A percentile compares a stretch with the other conserved stretches of the same genome.
phyloP scores from a whole-genome alignment of 225 moss, liverwort and hornwort genomes.

The Ulota crispa region DNA sequence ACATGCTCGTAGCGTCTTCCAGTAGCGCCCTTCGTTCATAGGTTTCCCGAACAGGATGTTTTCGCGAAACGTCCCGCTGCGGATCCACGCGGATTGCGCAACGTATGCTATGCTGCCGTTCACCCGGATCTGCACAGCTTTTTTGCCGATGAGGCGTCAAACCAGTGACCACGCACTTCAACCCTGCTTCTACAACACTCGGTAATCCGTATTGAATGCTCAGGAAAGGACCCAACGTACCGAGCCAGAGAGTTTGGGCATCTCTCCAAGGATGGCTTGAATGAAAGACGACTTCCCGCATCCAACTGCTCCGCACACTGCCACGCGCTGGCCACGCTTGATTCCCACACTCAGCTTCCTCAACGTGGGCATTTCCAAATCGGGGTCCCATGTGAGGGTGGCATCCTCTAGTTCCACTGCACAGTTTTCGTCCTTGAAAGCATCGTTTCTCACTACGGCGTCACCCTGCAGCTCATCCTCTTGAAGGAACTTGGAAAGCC shows the following conservation, averaged over 20 bases:
- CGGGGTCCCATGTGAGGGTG: conserved; percentile 53
- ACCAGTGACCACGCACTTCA: too few relatives aligned
- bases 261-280: conserved; percentile 60
- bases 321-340: conserved; percentile 57
- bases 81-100: conserved; percentile 72
- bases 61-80: conserved; percentile 55
- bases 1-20: conserved; percentile 51
- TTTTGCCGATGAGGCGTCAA: neutral
- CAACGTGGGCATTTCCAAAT: conserved; percentile 38
- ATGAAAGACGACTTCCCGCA: conserved; percentile 67
- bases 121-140: conserved; percentile 44
- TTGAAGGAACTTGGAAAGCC: conserved; percentile 53
- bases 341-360: conserved; percentile 44
- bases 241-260: conserved; percentile 57
- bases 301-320: conserved; percentile 66
- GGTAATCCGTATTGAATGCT: too few relatives aligned
- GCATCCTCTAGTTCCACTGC: conserved; percentile 45
- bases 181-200: too few relatives aligned
- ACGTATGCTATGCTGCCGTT: conserved; percentile 61
- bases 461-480: conserved; percentile 61
- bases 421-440: conserved; percentile 19
- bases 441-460: conserved; percentile 47
- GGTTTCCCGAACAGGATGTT: conserved; percentile 62
- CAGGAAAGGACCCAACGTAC: neutral
- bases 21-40: conserved; percentile 50